Conservation (phyloP, 2,329 filamentous ascomycete species). For the Aspergillus quadricinctus region DNA sequence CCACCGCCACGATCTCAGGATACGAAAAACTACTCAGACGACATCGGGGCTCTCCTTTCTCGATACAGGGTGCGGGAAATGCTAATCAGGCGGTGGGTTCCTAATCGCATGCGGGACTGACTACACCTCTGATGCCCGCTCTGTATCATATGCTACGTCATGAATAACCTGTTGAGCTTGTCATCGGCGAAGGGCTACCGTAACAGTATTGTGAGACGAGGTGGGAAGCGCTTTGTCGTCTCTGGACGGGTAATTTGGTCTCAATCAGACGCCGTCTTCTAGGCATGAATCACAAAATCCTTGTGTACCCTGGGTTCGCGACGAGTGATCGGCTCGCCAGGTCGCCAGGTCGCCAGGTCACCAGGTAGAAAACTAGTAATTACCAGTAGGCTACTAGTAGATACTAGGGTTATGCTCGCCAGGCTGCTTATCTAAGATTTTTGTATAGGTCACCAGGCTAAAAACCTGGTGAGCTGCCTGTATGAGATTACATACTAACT, state of each 20-base stretch:
- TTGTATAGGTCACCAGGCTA: too few species aligned
- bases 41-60: conserved; percentile 61
- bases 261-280: neutral
- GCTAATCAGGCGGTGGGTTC: conserved; percentile 75
- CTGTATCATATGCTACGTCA: neutral
- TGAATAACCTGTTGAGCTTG: neutral
- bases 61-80: conserved; percentile 77
- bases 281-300: neutral
- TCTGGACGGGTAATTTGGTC: neutral
- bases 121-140: neutral
- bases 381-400: too few species aligned
- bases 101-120: conserved; percentile 68
- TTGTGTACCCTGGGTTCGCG: neutral
- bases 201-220: neutral
- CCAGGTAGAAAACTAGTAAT: too few species aligned
- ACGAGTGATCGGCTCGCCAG: too few species aligned
- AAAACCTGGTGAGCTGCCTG: too few species aligned
- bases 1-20: conserved; percentile 57
- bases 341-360: too few species aligned
- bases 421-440: too few species aligned
- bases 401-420: too few species aligned
- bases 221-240: neutral
- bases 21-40: conserved; percentile 32
- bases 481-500: too few species aligned
- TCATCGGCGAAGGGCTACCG: neutral